These are phyloP conservation scores for Karstenula rhodostoma DNA, from an alignment of 2,329 filamentous ascomycete genomes.

Conservation along the genomic window DNA sequence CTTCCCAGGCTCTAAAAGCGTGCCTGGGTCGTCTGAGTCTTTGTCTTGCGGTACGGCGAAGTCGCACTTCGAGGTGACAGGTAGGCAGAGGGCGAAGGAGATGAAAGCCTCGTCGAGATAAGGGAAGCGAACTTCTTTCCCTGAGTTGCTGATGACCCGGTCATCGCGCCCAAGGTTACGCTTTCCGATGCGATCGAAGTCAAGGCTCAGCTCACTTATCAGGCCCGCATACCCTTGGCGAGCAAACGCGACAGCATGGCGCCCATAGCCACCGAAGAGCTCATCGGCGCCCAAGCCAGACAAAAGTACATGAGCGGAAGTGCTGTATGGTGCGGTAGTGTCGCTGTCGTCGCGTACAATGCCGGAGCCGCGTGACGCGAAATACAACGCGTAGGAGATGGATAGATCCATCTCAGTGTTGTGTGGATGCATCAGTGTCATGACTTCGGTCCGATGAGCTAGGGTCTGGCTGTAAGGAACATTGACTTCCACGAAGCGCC, in stretches of 20 bases:
- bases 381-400: conserved; percentile 92
- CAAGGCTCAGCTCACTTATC: conserved; percentile 82
- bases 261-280: conserved; percentile 90
- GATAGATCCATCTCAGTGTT: conserved; percentile 99
- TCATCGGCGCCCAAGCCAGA: conserved; percentile 96
- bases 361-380: conserved; percentile 80
- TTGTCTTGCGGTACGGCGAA: conserved; percentile 63
- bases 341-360: conserved; percentile 43
- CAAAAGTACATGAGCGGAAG: conserved; percentile 80
- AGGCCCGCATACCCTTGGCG: conserved; percentile 75
- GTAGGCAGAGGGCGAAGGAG: conserved; percentile 76
- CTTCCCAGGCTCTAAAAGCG: conserved; percentile 77
- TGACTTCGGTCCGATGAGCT: conserved; percentile 72
- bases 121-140: conserved; percentile 87
- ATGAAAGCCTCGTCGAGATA: conserved; percentile 89
- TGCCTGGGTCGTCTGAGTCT: conserved; percentile 30
- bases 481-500: conserved; percentile 88
- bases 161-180: conserved; percentile 97
- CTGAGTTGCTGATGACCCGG: conserved; percentile 87
- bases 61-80: conserved; percentile 87
- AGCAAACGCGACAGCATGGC: conserved; percentile 80
- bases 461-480: conserved; percentile 80
- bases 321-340: conserved; percentile 62
- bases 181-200: conserved; percentile 85
- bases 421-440: conserved; percentile 86